Percentiles rank a stretch among this genome's conserved stretches.
phyloP scores from a whole-genome alignment of 805 yeast species.

The Saccharomycopsis microspora region DNA sequence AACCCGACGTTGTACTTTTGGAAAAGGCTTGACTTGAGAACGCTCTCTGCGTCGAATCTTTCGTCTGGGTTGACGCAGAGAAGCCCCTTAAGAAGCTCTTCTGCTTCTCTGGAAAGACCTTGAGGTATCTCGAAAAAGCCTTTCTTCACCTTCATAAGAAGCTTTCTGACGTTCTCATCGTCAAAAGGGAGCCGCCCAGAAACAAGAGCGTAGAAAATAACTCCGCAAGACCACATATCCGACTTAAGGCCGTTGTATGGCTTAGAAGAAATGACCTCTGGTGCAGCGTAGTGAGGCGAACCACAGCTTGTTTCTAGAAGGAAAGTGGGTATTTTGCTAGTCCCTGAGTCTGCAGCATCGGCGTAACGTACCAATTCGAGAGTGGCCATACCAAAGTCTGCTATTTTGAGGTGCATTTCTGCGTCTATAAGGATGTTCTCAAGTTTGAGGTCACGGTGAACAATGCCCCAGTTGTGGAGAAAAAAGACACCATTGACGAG shows the following conservation, averaged over 20 bases:
- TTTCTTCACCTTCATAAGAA: slow-evolving; percentile 63
- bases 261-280: slow-evolving; percentile 72
- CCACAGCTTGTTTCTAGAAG: slow-evolving; percentile 76
- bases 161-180: slow-evolving; percentile 64
- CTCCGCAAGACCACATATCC: slow-evolving; percentile 86
- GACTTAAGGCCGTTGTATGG: slow-evolving; percentile 77
- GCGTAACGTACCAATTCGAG: slow-evolving; percentile 33
- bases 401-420: slow-evolving; percentile 57
- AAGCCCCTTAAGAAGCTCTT: slow-evolving; percentile 53
- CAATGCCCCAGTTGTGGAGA: slow-evolving; percentile 70
- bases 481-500: slow-evolving; percentile 69
- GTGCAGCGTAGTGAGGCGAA: slow-evolving; percentile 83
- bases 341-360: slow-evolving; percentile 74
- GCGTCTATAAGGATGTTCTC: slow-evolving; percentile 65
- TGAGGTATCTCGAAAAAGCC: slow-evolving; percentile 68
- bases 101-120: slow-evolving; percentile 52
- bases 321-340: slow-evolving; percentile 73
- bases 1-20: slow-evolving; percentile 12
- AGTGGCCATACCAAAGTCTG: slow-evolving; percentile 89
- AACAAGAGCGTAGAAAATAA: slow-evolving; percentile 63
- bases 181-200: slow-evolving; percentile 80
- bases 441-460: slow-evolving; percentile 77
- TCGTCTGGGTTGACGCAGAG: slow-evolving; percentile 58
- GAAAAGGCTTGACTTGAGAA: slow-evolving; percentile 27
- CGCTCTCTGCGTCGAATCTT: slow-evolving; percentile 58